phyloP scores from a whole-genome alignment of 768 basidiomycete species.

The Lactifluus echinatus region DNA sequence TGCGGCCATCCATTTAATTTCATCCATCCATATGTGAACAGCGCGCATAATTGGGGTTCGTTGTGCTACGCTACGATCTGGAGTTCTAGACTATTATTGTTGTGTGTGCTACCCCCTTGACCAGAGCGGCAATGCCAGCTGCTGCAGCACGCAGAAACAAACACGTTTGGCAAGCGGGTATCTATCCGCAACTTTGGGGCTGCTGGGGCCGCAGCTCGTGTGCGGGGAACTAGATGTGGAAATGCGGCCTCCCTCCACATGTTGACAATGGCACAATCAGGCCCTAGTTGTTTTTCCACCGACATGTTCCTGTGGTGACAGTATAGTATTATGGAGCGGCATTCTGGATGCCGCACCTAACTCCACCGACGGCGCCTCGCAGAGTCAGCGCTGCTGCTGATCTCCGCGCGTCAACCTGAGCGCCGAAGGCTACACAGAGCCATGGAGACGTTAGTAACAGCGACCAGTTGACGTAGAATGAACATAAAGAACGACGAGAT shows the following conservation, averaged over 20 bases:
- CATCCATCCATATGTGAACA: not conserved
- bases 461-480: not conserved
- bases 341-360: no score
- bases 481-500: not conserved
- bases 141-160: not conserved
- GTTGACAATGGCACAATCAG: not conserved
- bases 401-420: not conserved
- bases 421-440: not conserved
- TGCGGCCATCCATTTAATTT: no score
- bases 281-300: no score
- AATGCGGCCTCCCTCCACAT: not conserved
- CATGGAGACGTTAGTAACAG: no score
- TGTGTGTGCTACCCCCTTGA: no score
- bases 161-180: not conserved
- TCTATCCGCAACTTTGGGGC: not conserved
- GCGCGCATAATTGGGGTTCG: not conserved
- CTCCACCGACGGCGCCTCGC: no score
- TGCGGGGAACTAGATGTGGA: not conserved
- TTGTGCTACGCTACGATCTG: no score
- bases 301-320: no score
- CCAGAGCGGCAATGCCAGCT: not conserved
- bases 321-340: no score
- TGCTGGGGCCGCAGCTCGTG: not conserved
- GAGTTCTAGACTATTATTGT: not conserved
- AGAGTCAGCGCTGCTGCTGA: no score